phyloP scores from a whole-genome alignment of 1,139 yeast species.

The Blastobotrys serpentis region DNA sequence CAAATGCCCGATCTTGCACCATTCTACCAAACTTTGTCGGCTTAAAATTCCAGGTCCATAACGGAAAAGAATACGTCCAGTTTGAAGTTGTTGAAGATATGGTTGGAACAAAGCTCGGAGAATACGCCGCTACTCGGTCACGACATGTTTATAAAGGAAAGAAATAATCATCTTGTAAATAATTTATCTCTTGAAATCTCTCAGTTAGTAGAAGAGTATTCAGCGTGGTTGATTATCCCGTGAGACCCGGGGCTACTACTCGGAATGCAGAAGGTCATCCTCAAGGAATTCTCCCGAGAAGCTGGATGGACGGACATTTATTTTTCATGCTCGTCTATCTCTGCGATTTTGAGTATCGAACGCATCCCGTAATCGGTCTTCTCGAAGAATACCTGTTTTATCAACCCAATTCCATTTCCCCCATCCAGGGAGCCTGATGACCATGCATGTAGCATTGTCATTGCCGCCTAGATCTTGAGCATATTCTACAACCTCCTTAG shows the following conservation, averaged over 20 bases:
- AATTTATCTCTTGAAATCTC: not conserved
- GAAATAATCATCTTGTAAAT: slow-evolving; percentile 16
- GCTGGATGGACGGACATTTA: too few species aligned
- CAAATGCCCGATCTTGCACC: slow-evolving; percentile 92
- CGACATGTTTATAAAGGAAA: slow-evolving; percentile 67
- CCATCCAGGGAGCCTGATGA: slow-evolving; percentile 84
- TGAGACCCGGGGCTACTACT: too few species aligned
- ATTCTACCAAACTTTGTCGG: slow-evolving; percentile 96
- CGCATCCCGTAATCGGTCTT: slow-evolving; percentile 61
- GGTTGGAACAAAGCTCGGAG: slow-evolving; percentile 97
- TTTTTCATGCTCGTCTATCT: slow-evolving; percentile 9
- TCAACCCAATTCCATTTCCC: slow-evolving; percentile 77
- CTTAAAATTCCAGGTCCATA: slow-evolving; percentile 87
- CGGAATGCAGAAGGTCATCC: too few species aligned
- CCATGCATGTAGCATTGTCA: slow-evolving; percentile 90
- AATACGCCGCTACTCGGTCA: slow-evolving; percentile 90
- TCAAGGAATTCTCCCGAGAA: too few species aligned
- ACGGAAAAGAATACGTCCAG: slow-evolving; percentile 91
- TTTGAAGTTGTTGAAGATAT: slow-evolving; percentile 86
- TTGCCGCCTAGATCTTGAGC: slow-evolving; percentile 88
- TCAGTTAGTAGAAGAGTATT: not conserved
- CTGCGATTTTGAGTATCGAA: slow-evolving; percentile 30
- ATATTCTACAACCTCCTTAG: slow-evolving; percentile 79
- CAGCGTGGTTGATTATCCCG: too few species aligned
- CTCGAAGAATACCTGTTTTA: slow-evolving; percentile 78